Percentiles rank a stretch among this genome's conserved stretches.
phyloP scores from a whole-genome alignment of 2,329 filamentous ascomycete species.

The Alternaria tenuissima region DNA sequence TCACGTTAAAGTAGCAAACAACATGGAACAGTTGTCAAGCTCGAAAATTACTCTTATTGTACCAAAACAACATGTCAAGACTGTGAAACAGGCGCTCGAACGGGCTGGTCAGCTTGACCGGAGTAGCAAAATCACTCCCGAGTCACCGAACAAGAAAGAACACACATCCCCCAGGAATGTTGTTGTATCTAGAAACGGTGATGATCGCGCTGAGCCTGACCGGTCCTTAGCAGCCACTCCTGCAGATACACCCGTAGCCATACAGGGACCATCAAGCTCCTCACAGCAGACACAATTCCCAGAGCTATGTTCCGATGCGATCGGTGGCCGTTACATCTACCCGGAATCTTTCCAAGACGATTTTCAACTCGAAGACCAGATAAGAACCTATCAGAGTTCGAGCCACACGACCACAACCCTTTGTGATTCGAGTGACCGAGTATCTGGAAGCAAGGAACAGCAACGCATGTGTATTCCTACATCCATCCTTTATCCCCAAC shows the following conservation, averaged over 20 bases:
- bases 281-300: not conserved
- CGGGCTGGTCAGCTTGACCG: conserved; percentile 35
- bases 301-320: not conserved
- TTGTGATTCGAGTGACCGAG: not conserved
- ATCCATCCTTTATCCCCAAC: conserved; percentile 10
- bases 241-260: not conserved
- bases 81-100: conserved; percentile 51
- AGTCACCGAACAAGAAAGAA: not conserved
- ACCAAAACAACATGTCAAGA: conserved; percentile 47
- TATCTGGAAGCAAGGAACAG: not conserved
- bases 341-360: not conserved
- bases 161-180: rapidly evolving
- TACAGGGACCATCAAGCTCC: not conserved
- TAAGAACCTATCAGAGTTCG: rapidly evolving
- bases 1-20: not conserved
- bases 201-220: not conserved
- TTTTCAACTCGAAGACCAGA: not conserved
- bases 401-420: too few species aligned
- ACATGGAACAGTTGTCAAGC: not conserved
- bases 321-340: not conserved
- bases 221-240: not conserved
- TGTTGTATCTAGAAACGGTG: not conserved
- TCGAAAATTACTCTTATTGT: conserved; percentile 34
- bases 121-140: conserved; percentile 38
- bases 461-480: conserved; percentile 35